These are phyloP conservation scores for Exophiala spinifera DNA, from an alignment of 2,329 filamentous ascomycete species.

Conservation along the genomic window DNA sequence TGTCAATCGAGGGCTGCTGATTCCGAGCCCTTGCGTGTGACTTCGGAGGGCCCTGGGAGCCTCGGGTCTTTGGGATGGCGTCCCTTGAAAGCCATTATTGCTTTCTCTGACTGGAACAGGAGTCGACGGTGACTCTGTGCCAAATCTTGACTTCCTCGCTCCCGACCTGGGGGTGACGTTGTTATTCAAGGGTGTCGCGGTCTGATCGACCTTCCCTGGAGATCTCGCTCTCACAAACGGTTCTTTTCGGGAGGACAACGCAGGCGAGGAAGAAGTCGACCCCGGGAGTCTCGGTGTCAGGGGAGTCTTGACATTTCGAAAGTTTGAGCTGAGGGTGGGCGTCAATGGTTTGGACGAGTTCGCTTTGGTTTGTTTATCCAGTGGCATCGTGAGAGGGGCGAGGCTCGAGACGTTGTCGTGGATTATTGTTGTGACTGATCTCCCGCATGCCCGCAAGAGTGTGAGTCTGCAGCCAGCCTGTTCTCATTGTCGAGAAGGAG, in stretches of 20 bases:
- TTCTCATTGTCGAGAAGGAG: conserved; percentile 5
- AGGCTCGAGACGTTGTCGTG: conserved; percentile 29
- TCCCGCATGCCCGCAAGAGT: conserved; percentile 40
- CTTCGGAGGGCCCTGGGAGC: conserved; percentile 15
- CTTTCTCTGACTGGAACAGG: conserved; percentile 6
- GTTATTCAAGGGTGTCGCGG: conserved; percentile 56
- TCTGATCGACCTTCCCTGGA: conserved; percentile 40
- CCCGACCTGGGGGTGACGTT: conserved; percentile 79
- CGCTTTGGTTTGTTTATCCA: conserved; percentile 49
- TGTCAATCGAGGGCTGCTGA: conserved; percentile 12
- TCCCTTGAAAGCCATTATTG: conserved; percentile 10
- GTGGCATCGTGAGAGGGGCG: conserved; percentile 43
- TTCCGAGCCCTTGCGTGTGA: conserved; percentile 14
- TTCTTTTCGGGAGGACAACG: conserved; percentile 30
- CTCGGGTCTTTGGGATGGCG: conserved; percentile 25
- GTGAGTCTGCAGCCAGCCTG: conserved; percentile 36
- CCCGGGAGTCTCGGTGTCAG: conserved; percentile 59
- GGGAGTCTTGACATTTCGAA: conserved; percentile 54
- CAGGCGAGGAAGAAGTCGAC: conserved; percentile 35
- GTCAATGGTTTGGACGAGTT: conserved; percentile 59
- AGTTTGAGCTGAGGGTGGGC: conserved; percentile 63
- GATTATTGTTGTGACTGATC: conserved; percentile 11
- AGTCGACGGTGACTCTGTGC: conserved; percentile 62
- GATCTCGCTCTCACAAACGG: conserved; percentile 22
- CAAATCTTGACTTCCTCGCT: conserved; percentile 66